A percentile compares a stretch with the other conserved stretches of the same genome.
Evolutionary conservation across 164 flowering plant genomes (phyloP).

Genomic region (Nymphaea thermarum): DNA sequence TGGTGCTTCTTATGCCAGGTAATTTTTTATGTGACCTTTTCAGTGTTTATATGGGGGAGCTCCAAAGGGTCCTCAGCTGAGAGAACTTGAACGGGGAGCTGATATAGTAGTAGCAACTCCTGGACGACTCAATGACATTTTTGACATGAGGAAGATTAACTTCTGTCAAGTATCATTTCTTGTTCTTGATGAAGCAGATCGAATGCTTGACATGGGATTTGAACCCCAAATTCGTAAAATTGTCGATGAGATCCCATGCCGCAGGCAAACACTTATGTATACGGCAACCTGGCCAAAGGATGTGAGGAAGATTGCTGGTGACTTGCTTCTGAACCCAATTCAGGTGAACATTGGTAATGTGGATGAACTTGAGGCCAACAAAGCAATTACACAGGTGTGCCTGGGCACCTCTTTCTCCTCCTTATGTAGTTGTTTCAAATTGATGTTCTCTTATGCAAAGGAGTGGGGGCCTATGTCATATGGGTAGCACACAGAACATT

Average conservation of each 20-base stretch:
- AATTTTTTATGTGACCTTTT: not conserved
- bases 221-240: conserved; percentile 95
- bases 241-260: conserved; percentile 85
- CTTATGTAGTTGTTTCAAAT: not conserved
- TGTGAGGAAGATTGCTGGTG: conserved; percentile 82
- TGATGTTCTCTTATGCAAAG: no score
- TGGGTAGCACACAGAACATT: no score
- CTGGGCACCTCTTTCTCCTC: not conserved
- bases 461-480: no score
- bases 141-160: conserved; percentile 73
- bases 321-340: conserved; percentile 74
- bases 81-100: conserved; percentile 74
- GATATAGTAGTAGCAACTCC: conserved; percentile 96
- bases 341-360: conserved; percentile 91
- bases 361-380: conserved; percentile 88
- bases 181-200: conserved; percentile 95
- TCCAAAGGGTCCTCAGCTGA: conserved; percentile 70
- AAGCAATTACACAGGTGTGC: conserved; percentile 84
- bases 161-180: conserved; percentile 75
- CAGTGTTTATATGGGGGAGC: conserved; percentile 98
- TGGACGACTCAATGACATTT: conserved; percentile 90
- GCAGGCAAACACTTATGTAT: conserved; percentile 88
- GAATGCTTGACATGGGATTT: conserved; percentile 98
- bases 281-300: conserved; percentile 99
- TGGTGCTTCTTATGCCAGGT: not conserved